Percentiles rank a stretch among this genome's conserved stretches.
Evolutionary conservation across 106 monocot species (phyloP).

Genomic region (Dendrobium nobile): DNA sequence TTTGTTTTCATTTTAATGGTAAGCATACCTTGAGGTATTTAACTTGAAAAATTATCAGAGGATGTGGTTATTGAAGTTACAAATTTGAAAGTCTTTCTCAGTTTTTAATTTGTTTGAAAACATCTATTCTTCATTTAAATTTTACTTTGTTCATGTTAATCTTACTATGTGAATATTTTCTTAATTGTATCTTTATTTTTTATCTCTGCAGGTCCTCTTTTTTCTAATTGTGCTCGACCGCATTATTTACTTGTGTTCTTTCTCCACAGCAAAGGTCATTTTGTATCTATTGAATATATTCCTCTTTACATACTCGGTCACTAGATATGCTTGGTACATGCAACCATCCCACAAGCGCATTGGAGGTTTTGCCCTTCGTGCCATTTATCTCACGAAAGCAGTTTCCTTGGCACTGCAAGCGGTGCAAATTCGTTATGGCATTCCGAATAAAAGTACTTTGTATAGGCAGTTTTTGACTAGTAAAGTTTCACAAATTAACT

Average conservation of each 20-base stretch:
- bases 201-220: slow-evolving; percentile 64
- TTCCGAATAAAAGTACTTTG: slow-evolving; percentile 85
- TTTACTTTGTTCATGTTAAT: neutral
- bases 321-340: slow-evolving; percentile 86
- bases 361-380: slow-evolving; percentile 65
- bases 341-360: slow-evolving; percentile 45
- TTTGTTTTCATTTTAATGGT: slow-evolving; percentile 98
- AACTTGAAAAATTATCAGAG: neutral
- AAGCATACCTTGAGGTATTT: slow-evolving; percentile 11
- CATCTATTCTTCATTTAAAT: neutral
- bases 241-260: slow-evolving; percentile 87
- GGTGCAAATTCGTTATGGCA: slow-evolving; percentile 76
- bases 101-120: neutral
- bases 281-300: slow-evolving; percentile 86
- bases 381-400: slow-evolving; percentile 84
- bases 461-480: slow-evolving; percentile 87
- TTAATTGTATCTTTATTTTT: neutral
- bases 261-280: slow-evolving; percentile 63
- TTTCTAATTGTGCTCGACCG: slow-evolving; percentile 96
- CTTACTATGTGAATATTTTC: neutral
- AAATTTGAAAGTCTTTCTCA: neutral
- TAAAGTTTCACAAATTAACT: slow-evolving; percentile 24
- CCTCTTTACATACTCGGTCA: slow-evolving; percentile 89
- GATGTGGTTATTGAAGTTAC: neutral
- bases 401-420: slow-evolving; percentile 86